Evolutionary conservation across 345 rosid species (phyloP).

Genomic region (Sisymbrium irio): DNA sequence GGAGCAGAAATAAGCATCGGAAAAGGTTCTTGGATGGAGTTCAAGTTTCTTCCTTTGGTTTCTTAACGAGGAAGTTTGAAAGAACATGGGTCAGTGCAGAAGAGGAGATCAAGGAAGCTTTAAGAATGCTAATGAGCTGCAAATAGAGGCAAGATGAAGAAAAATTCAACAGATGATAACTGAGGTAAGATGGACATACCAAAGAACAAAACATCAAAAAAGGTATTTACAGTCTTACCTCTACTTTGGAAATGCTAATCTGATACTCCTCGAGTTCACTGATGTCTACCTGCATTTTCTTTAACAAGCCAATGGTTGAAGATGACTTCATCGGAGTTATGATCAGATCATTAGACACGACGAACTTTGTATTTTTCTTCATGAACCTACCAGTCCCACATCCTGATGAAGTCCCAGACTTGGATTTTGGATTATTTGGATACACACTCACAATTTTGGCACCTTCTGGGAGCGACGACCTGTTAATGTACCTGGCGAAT

Average conservation of each 20-base stretch:
- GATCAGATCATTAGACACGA: neutral
- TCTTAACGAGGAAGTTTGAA: neutral
- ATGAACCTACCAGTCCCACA: neutral
- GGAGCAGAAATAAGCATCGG: no score
- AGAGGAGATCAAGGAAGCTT: conserved; percentile 14
- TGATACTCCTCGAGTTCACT: conserved; percentile 4
- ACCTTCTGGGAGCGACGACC: neutral
- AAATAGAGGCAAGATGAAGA: neutral
- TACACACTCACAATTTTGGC: neutral
- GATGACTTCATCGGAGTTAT: neutral
- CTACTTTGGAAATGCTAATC: neutral
- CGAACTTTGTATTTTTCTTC: conserved; percentile 2
- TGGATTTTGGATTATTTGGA: neutral
- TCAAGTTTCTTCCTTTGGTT: neutral
- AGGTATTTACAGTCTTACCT: neutral
- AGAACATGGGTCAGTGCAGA: conserved; percentile 11
- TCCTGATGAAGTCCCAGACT: neutral
- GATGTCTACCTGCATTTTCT: neutral
- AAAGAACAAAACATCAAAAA: neutral
- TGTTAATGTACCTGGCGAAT: neutral
- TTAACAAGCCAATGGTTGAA: conserved; percentile 4
- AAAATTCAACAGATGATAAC: neutral
- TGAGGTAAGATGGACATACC: neutral
- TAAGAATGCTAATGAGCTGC: conserved; percentile 1
- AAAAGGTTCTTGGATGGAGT: neutral